phyloP scores from a whole-genome alignment of 1,139 yeast genomes.

The Suzukiozyma palmioleophila region DNA sequence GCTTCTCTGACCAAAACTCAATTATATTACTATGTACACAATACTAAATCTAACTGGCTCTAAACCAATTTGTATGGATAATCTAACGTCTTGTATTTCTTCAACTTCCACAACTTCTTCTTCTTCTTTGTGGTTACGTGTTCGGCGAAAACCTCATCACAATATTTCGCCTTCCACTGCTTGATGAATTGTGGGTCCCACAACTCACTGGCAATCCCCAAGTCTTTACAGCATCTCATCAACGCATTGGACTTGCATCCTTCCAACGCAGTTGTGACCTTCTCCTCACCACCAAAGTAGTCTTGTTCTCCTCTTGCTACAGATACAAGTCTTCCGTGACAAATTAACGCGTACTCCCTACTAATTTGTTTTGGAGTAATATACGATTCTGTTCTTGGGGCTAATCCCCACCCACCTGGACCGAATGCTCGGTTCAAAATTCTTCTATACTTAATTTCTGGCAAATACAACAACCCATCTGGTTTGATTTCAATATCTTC shows the following conservation, averaged over 20 bases:
- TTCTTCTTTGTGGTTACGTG: slow-evolving; percentile 77
- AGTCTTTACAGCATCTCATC: slow-evolving; percentile 96
- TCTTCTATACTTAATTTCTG: slow-evolving; percentile 92
- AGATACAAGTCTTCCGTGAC: slow-evolving; percentile 84
- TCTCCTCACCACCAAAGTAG: slow-evolving; percentile 75
- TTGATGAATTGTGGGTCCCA: slow-evolving; percentile 96
- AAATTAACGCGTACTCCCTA: slow-evolving; percentile 83
- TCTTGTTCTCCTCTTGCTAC: slow-evolving; percentile 96
- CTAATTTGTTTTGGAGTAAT: slow-evolving; percentile 64
- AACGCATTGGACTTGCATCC: slow-evolving; percentile 96
- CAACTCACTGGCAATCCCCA: slow-evolving; percentile 92
- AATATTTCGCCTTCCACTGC: slow-evolving; percentile 65
- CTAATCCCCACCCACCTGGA: slow-evolving; percentile 98
- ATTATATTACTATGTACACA: too few relatives aligned
- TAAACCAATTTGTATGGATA: slow-evolving; percentile 61
- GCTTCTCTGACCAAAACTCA: too few relatives aligned
- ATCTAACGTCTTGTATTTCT: slow-evolving; percentile 72
- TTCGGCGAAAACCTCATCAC: slow-evolving; percentile 85
- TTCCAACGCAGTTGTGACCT: slow-evolving; percentile 92
- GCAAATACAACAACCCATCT: slow-evolving; percentile 85
- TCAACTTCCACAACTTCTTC: slow-evolving; percentile 83
- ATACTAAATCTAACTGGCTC: too few relatives aligned
- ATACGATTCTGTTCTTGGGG: slow-evolving; percentile 83
- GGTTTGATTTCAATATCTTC: slow-evolving; percentile 91
- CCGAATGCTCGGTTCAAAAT: slow-evolving; percentile 88